Percentiles rank a stretch among this genome's conserved stretches.
Evolutionary conservation across 2,329 filamentous ascomycete genomes (phyloP).

Genomic region (Calycina marina): DNA sequence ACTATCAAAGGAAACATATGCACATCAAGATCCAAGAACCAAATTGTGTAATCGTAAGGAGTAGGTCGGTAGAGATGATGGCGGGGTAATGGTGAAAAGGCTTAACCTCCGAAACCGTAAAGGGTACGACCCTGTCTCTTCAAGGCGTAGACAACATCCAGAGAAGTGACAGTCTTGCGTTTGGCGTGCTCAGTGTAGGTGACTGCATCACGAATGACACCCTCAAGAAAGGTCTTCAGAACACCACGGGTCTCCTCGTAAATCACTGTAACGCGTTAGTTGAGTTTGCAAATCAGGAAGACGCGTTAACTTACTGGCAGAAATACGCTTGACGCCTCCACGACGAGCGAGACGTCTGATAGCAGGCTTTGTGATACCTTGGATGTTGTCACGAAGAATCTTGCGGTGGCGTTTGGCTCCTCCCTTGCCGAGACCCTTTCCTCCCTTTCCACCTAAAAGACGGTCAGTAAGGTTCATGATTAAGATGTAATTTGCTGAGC

Average conservation of each 20-base stretch:
- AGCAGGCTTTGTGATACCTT: conserved; percentile 97
- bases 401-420: conserved; percentile 98
- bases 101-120: conserved; percentile 54
- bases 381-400: conserved; percentile 99
- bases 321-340: conserved; percentile 99
- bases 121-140: conserved; percentile 53
- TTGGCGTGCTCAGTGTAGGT: conserved; percentile 76
- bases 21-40: conserved; percentile 10
- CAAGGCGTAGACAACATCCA: conserved; percentile 50
- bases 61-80: conserved; percentile 6
- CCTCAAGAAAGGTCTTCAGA: conserved; percentile 72
- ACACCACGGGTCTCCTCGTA: conserved; percentile 74
- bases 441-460: conserved; percentile 39
- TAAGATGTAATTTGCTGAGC: not conserved
- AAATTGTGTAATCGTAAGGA: conserved; percentile 14
- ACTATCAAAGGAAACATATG: conserved; percentile 24
- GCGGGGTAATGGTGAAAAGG: conserved; percentile 30
- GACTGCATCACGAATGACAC: conserved; percentile 58
- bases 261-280: conserved; percentile 40
- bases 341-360: conserved; percentile 96
- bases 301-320: conserved; percentile 49
- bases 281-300: conserved; percentile 16
- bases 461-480: conserved; percentile 28
- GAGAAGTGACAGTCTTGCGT: conserved; percentile 56
- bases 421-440: conserved; percentile 95